Base-by-base conservation (phyloP, 2,329 filamentous ascomycete genomes). In the Huntiella abstrusa region DNA sequence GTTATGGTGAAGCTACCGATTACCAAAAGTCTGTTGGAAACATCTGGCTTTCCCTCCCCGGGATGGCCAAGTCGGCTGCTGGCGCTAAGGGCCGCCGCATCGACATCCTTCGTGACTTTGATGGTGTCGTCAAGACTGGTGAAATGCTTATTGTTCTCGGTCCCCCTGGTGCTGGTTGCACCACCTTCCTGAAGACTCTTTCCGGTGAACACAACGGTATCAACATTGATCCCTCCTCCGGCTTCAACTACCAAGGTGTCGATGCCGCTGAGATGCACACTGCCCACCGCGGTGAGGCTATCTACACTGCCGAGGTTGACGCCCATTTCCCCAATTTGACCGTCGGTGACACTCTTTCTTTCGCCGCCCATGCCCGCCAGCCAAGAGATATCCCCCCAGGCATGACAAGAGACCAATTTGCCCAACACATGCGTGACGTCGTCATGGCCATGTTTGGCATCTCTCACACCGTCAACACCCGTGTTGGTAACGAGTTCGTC, bases 241-340 rank as follows among this genome's bases (percentile, higher is more conserved):
- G 83, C 51, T 75, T 93, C 57, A 88, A 92, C 62, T 93, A 92
- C 57, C 80, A 91, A 59, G 80, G 78, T 53, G 69, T 84, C 55
- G 65, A 73, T 2, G 70, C 82, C 47, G 63, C 82, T 56, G 73
- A 84, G 57, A 88, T 91, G 81, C 75, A 82, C 62, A 74, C 73
- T 8, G 67, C 73, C 51, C 86, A 88, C 63, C 77, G 82, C 22
- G 84, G 84, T 53, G 84, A 92, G 62, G 82, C 82, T 51, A 87
- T 91, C 58, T 91, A 91, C 62, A 87, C 82, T 0, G 82, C 82
- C 49, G 83, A 91, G 59, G 78, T 83, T 33, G 85, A 92, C 57
- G 78, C 82, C 4, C 82, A 87, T 61, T 87, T 87, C 56, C 80
- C 82, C 10, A 73, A 78, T 62, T 62, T 91, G 54, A 77, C 73